Percentiles rank a stretch among this genome's conserved stretches.
Evolutionary conservation across 345 rosid species (phyloP).

Genomic region (Ailanthus altissimus): DNA sequence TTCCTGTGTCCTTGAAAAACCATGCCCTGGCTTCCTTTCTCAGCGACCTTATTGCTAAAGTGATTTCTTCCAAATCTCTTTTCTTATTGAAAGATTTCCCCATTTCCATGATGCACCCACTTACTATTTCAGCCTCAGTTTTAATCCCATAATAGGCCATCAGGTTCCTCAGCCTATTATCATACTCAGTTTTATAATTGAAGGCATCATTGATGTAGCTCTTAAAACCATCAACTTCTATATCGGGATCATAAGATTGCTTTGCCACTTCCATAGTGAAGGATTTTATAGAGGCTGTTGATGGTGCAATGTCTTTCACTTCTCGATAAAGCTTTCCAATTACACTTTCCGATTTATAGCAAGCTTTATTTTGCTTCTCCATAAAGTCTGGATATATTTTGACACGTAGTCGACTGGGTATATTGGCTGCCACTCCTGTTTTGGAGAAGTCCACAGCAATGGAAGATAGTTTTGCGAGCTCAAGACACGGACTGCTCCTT

Average conservation of each 20-base stretch:
- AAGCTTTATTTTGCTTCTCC: conserved; percentile 23
- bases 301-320: conserved; percentile 20
- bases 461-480: conserved; percentile 28
- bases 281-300: neutral
- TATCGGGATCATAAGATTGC: conserved; percentile 23
- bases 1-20: conserved; percentile 19
- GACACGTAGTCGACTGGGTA: conserved; percentile 8
- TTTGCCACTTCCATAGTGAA: conserved; percentile 23
- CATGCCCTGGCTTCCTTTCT: conserved; percentile 24
- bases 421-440: conserved; percentile 31
- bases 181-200: conserved; percentile 17
- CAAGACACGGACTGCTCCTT: conserved; percentile 4
- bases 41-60: conserved; percentile 17
- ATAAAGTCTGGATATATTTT: conserved; percentile 41
- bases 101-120: conserved; percentile 28
- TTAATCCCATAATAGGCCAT: conserved; percentile 31
- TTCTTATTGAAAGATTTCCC: conserved; percentile 9
- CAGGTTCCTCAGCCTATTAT: conserved; percentile 24
- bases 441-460: conserved; percentile 38
- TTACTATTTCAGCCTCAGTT: conserved; percentile 33
- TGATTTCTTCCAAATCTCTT: conserved; percentile 19
- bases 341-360: conserved; percentile 25
- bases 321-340: conserved; percentile 38
- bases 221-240: conserved; percentile 33
- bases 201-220: conserved; percentile 15